Percentiles rank a stretch among this genome's conserved stretches.
phyloP scores from a whole-genome alignment of 2,329 filamentous ascomycete species.

The Fusarium anguioides region DNA sequence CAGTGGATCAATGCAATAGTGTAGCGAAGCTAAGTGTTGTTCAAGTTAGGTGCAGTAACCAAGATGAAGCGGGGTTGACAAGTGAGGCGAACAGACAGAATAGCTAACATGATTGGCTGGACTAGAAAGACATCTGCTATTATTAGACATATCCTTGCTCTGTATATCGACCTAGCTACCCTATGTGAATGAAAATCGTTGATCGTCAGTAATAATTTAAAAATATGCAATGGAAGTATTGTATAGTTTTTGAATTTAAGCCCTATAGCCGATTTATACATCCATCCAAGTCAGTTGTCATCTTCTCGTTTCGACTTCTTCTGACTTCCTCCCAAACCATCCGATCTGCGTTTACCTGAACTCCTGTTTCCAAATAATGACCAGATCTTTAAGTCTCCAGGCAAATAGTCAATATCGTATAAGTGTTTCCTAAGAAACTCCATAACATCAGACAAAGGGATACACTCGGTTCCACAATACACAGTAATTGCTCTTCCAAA shows the following conservation, averaged over 20 bases:
- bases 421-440: background rate
- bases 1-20: too few relatives aligned
- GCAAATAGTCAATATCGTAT: background rate
- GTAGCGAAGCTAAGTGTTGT: too few relatives aligned
- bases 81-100: background rate
- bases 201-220: too few relatives aligned
- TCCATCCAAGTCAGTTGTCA: too few relatives aligned
- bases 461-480: background rate
- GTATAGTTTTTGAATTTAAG: too few relatives aligned
- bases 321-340: background rate
- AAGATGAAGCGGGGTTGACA: background rate
- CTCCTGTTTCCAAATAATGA: background rate
- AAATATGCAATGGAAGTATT: too few relatives aligned
- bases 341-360: background rate
- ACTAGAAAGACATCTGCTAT: background rate
- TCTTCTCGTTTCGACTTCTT: background rate
- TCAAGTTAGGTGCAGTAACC: too few relatives aligned
- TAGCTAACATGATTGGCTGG: too few relatives aligned
- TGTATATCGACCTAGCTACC: background rate
- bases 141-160: background rate
- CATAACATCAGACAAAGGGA: background rate
- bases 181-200: too few relatives aligned
- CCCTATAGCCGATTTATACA: too few relatives aligned
- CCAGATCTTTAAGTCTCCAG: background rate
- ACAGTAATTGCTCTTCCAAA: constrained; percentile 2